Base-by-base conservation (phyloP, 2,329 filamentous ascomycete species). In the Trematosphaeria pertusa region DNA sequence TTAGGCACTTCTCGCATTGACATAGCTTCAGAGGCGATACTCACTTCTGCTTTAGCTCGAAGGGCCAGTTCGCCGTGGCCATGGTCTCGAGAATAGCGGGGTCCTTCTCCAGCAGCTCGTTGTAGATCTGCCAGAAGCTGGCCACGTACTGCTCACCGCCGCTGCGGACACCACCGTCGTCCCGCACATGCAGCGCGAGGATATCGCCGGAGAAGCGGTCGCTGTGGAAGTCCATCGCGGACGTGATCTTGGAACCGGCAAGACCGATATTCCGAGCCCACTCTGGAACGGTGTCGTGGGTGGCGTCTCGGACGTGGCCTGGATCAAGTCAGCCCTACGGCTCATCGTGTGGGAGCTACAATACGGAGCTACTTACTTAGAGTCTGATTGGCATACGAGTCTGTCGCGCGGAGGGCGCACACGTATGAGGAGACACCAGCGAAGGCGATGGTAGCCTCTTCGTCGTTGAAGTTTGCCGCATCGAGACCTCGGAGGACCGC, bases 191-290 rank as follows among this genome's bases (percentile, higher is more conserved):
- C 12, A 72, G 56, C 30, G 69, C 65, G 5, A 72, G 51, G 12
- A 72, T 56, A 26, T 72, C 69, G 10, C 69, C 69, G 2, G 69
- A 71, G 50, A 70, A 72, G 1, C 69, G 62, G 31, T 72, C 69
- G 40, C 59, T 65, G 47, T 72, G 69, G 34, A 69, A 72, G 33
- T 70, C 68, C 69, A 72, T 71, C 4, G 65, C 64, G 10, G 58
- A 46, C 15, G 67, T 65, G 33, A 71, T 59, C 53, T 72, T 72
- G 7, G 68, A 71, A 14, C 69, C 69, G 6, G 69, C 68, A 31
- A 72, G 68, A 10, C 68, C 68, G 11, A 72, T 59, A 21, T 63
- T 53, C 35, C 62, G 62, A n/a, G 67, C 69, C 51, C 66, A 64
- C 4, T 48, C 32, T 1, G 67, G 67, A 8, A 71, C 66, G 7